A percentile compares a stretch with the other conserved stretches of the same genome.
Conservation (phyloP, 2,329 filamentous ascomycete genomes). For the Phialocephala subalpina region DNA sequence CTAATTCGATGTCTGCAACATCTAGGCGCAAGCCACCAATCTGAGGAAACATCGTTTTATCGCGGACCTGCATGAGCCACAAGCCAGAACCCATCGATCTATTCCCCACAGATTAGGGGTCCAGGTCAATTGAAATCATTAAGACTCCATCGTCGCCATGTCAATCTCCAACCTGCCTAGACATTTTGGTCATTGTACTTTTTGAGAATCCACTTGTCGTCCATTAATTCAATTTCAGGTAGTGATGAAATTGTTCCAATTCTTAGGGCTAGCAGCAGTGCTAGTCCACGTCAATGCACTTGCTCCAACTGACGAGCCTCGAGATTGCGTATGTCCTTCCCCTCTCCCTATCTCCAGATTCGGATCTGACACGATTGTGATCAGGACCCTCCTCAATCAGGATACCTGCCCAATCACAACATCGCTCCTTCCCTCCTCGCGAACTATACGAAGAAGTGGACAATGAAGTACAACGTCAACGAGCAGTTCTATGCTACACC, state of each 20-base stretch:
- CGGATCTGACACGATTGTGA: not conserved
- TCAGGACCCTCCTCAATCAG: constrained; percentile 12
- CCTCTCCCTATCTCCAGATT: not conserved
- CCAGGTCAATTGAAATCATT: no score
- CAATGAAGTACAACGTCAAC: not conserved
- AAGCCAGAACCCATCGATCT: no score
- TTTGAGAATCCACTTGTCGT: no score
- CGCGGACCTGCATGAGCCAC: no score
- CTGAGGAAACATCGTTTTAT: no score
- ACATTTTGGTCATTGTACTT: no score
- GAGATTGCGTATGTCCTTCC: constrained; percentile 4
- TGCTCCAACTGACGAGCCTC: constrained; percentile 13
- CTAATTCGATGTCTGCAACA: no score
- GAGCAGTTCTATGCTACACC: constrained; percentile 7
- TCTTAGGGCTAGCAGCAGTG: constrained; percentile 1
- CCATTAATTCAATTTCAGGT: no score
- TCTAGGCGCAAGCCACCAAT: no score
- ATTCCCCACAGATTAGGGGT: no score
- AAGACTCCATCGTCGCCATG: no score
- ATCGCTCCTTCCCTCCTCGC: not conserved
- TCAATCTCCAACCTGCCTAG: no score
- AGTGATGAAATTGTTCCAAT: constrained; percentile 10
- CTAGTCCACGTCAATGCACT: constrained; percentile 10
- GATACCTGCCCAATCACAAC: constrained; percentile 12
- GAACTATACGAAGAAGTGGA: not conserved